Evolutionary conservation across 768 basidiomycete genomes (phyloP).

Genomic region (Sporobolomyces pararoseus): DNA sequence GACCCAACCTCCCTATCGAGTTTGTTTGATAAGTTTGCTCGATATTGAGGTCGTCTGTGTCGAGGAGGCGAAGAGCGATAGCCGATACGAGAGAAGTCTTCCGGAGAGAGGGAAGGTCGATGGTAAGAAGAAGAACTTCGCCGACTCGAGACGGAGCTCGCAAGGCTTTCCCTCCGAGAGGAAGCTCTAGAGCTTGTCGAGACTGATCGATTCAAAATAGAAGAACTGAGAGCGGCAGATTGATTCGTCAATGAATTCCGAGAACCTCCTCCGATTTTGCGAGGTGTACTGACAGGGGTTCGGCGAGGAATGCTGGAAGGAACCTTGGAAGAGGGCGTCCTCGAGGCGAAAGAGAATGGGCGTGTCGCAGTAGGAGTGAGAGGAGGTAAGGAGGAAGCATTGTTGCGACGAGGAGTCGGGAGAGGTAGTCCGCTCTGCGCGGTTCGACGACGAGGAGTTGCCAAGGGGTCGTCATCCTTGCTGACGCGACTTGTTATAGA

Average conservation of each 20-base stretch:
- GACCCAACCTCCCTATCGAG: slow-evolving; percentile 88
- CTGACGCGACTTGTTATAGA: no score
- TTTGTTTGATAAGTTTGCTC: slow-evolving; percentile 84
- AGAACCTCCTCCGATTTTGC: not conserved
- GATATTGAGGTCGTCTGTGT: slow-evolving; percentile 60
- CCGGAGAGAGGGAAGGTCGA: slow-evolving; percentile 1
- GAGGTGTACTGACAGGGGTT: not conserved
- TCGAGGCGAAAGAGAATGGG: slow-evolving; percentile 27
- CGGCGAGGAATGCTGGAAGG: not conserved
- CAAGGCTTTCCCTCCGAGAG: slow-evolving; percentile 21
- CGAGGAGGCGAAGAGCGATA: not conserved
- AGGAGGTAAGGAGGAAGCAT: not conserved
- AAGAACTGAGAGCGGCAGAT: not conserved
- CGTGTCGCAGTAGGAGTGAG: slow-evolving; percentile 3
- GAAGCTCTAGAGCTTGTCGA: slow-evolving; percentile 5
- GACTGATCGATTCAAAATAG: not conserved
- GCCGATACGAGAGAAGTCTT: slow-evolving; percentile 46
- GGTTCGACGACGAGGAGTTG: slow-evolving; percentile 1
- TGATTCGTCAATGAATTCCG: not conserved
- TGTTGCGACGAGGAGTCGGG: not conserved
- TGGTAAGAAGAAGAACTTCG: not conserved
- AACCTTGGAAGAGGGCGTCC: not conserved
- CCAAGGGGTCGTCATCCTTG: not conserved
- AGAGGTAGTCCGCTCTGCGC: not conserved
- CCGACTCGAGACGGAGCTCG: slow-evolving; percentile 17